Evolutionary conservation across 2,329 filamentous ascomycete genomes (phyloP).

Genomic region (Periconia digitata): DNA sequence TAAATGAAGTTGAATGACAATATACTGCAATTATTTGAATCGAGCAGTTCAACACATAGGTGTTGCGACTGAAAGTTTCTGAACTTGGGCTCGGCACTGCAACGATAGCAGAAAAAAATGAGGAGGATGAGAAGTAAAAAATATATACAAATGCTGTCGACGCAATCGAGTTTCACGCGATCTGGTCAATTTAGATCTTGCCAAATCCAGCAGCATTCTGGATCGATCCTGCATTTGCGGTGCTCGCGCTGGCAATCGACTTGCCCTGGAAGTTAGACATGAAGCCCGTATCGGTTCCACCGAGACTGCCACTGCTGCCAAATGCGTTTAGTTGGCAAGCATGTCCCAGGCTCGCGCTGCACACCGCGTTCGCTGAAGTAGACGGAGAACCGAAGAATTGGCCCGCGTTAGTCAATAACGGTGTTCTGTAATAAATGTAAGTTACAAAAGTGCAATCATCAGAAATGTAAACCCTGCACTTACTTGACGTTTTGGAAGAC

Average conservation of each 20-base stretch:
- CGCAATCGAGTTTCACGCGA: too few species aligned
- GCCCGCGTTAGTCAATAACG: slow-evolving; percentile 46
- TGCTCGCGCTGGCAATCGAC: slow-evolving; percentile 52
- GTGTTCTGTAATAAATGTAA: too few species aligned
- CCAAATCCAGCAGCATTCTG: slow-evolving; percentile 52
- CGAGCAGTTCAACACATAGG: too few species aligned
- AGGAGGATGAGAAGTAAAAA: not conserved
- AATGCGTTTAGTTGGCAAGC: slow-evolving; percentile 53
- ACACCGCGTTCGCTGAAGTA: slow-evolving; percentile 43
- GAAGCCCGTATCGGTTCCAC: slow-evolving; percentile 50
- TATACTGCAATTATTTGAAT: too few species aligned
- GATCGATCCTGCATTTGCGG: slow-evolving; percentile 41
- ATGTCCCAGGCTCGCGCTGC: slow-evolving; percentile 51
- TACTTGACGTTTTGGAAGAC: slow-evolving; percentile 59
- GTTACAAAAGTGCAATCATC: too few species aligned
- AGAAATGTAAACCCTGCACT: too few species aligned
- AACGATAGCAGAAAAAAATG: too few species aligned
- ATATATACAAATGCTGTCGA: not conserved
- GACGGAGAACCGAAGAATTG: slow-evolving; percentile 43
- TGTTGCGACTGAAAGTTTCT: too few species aligned
- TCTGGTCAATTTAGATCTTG: slow-evolving; percentile 16
- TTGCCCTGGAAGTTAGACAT: slow-evolving; percentile 56
- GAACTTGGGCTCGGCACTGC: too few species aligned
- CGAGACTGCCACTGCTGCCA: slow-evolving; percentile 27
- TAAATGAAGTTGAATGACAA: too few species aligned